Base-by-base conservation (phyloP, 352 stramenopile genomes). In the Globisporangium irregulare region DNA sequence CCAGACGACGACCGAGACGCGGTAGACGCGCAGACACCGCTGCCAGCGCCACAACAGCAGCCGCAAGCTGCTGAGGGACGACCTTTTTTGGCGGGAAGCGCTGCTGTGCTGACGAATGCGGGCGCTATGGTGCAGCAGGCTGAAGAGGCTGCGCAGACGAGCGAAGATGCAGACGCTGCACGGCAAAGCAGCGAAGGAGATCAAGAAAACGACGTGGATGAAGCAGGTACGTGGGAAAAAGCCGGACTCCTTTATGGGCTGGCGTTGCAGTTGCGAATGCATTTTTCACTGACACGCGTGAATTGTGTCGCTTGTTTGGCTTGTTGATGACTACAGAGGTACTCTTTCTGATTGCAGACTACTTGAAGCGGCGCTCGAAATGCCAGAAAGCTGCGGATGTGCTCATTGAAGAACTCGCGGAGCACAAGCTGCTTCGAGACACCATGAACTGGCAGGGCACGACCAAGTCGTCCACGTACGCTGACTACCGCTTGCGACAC, bases 301-400 rank as follows among this genome's bases (percentile, higher is more conserved):
- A 5, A 18, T 38, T 54, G 3, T 56, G 3, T 20, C 1, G 27
- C 8, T 58, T 22, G 25, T 10, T 22, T 51, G 43, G 18, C 18
- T 24, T 58, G 24, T 34, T 61, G 27, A 56, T 34, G 56, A 43
- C 3, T 36, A 41, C 84, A 76, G 89, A 96, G 73, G 77, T 96
- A 32, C 86, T 88, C 62, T 96, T 95, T 73, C 74, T 96, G 59
- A 92, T 96, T 66, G 89, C 89, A 1, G 86, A 95, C 67, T 96
- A 92, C 68, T 62, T 96, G 25, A 89, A 89, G 69, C 88, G 87
- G 36, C 78, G 73, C 0, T 86, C 82, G 1, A 70, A 75, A 48
- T 96, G 86, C 38, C 69, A 79, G 41, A 82, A 83, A 38, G 84
- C 89, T 3, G 89, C 89, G 0, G 77, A 89, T 34, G 62, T 70